phyloP scores from a whole-genome alignment of 139 green algal species.

The Chlamydomonas sp. region DNA sequence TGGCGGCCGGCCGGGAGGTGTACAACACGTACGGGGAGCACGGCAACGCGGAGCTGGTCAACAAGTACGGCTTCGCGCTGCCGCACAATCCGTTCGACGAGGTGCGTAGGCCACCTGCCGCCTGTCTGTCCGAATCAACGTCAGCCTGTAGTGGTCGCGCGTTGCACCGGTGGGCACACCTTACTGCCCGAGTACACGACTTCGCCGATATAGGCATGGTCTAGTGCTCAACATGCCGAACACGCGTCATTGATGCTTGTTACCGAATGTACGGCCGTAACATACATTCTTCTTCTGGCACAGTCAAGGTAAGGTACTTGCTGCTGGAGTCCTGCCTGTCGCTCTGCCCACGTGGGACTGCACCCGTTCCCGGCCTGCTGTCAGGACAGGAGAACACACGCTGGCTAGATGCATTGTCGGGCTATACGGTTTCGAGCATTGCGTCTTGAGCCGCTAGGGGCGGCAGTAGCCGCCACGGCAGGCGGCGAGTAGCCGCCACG shows the following conservation, averaged over 20 bases:
- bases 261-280: neutral
- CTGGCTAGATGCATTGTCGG: no score
- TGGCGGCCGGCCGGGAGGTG: conserved; percentile 61
- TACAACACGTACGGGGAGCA: conserved; percentile 62
- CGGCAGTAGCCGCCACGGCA: no score
- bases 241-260: neutral
- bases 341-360: no score
- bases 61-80: conserved; percentile 64
- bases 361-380: no score
- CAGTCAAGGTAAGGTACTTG: no score
- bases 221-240: neutral
- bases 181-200: neutral
- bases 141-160: neutral
- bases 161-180: neutral
- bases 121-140: neutral
- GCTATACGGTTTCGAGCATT: neutral
- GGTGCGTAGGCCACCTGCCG: conserved; percentile 3
- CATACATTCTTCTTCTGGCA: no score
- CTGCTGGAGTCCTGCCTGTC: no score
- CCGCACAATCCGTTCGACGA: conserved; percentile 47
- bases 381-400: no score
- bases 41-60: conserved; percentile 57
- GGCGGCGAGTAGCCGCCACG: no score
- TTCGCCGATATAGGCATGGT: neutral
- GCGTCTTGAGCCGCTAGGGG: neutral